Base-by-base conservation (phyloP, 2,329 filamentous ascomycete genomes). In the Ophiostoma montium region DNA sequence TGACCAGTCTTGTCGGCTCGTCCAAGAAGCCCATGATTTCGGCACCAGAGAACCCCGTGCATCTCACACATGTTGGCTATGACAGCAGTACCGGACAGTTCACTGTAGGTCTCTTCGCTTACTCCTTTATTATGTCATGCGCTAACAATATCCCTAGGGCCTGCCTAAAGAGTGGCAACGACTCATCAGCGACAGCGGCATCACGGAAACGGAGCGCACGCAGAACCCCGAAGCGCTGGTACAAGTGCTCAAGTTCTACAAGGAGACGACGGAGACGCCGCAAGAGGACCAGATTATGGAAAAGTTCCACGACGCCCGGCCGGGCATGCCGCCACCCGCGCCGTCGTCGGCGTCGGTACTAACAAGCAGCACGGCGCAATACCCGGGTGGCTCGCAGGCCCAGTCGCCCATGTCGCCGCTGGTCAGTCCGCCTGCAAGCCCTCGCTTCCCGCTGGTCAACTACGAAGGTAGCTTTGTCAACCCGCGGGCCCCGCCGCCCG, bases 141-240 rank as follows among this genome's bases (percentile, higher is more conserved):
- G 31, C 49, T 48, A 41, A 47, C 44, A n/a, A 21, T 13, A 3
- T 13, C 21, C 13, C 53, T 61, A 92, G 88, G 92, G 92, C 55
- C 75, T 98, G 27, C 92, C 92, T 16, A 94, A 92, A 66, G 92
- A 96, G 75, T 98, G 92, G 92, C 90, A 96, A 68, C 83, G 87
- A 53, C 78, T 95, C 62, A 80, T 98, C 61, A 86, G 90, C 68
- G 89, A 95, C 65, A 95, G 86, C 65, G 92, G 92, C 55, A 95
- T 98, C 60, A 86, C 89, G 27, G 88, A 95, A 68, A 89, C 92
- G 67, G 92, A 96, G 64, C 85, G 94, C 65, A 86, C 90, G 63
- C 85, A 95, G 65, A 88, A 96, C 61, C 92, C 92, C 3, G 88
- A 96, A 65, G 89, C 90, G 52, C 88, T 95, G 68, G 83, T 94